Evolutionary conservation across 805 yeast species (phyloP).

Genomic region (Priceomyces haplophilus): DNA sequence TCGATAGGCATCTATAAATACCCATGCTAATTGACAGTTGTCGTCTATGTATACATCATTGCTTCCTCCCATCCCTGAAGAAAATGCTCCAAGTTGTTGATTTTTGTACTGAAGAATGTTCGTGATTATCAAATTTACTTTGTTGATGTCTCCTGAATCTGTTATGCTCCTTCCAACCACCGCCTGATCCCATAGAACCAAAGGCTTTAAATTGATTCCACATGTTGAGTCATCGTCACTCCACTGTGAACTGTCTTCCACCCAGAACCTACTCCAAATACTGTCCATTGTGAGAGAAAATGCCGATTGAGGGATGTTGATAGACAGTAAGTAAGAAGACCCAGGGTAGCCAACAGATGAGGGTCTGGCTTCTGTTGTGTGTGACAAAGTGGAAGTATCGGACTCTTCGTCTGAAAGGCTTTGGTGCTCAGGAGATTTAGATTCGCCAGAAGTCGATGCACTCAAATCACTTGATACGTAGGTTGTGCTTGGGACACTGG

Average conservation of each 20-base stretch:
- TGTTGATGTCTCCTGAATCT: conserved; percentile 11
- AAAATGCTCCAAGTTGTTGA: conserved; percentile 18
- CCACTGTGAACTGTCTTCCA: conserved; percentile 11
- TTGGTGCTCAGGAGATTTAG: no score
- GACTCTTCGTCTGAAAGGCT: neutral
- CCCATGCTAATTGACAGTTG: conserved; percentile 28
- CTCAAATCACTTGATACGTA: no score
- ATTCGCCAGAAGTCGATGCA: no score
- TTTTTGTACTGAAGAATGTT: conserved; percentile 18
- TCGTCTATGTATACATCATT: conserved; percentile 28
- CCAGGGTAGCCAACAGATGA: neutral
- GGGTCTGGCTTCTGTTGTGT: neutral
- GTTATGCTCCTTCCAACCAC: conserved; percentile 21
- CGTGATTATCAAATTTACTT: conserved; percentile 11
- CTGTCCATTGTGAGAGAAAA: conserved; percentile 8
- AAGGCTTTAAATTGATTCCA: conserved; percentile 10
- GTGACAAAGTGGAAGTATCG: neutral
- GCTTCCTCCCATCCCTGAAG: conserved; percentile 20
- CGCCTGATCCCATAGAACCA: conserved; percentile 28
- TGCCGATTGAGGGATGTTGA: neutral
- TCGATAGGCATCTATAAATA: conserved; percentile 22
- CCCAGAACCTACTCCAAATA: conserved; percentile 24
- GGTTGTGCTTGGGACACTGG: no score
- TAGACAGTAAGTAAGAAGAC: neutral
- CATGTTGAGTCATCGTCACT: conserved; percentile 19